These are phyloP conservation scores for Ceratocystis ficicola DNA, from an alignment of 2,329 filamentous ascomycete species.

Conservation along the genomic window DNA sequence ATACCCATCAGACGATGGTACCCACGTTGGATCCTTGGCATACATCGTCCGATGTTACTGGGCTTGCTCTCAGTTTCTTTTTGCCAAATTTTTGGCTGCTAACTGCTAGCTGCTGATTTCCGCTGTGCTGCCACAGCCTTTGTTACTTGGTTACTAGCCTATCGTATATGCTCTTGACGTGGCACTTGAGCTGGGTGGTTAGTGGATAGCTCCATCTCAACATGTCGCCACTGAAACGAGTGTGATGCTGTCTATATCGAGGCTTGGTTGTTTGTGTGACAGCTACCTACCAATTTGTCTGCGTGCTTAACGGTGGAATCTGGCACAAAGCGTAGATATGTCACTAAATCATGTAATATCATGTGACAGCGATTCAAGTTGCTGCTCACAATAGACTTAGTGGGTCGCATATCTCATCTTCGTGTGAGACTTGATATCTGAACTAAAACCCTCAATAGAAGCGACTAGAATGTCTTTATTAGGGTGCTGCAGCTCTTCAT, in stretches of 20 bases:
- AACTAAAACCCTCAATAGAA: neutral
- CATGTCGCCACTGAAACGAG: slow-evolving; percentile 8
- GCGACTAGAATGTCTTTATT: no score
- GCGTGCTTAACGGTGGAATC: no score
- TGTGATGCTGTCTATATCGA: neutral
- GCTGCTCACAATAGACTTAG: neutral
- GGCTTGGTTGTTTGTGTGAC: neutral
- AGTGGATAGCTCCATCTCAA: slow-evolving; percentile 7
- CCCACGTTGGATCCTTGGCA: neutral
- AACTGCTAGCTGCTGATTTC: neutral
- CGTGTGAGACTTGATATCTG: no score
- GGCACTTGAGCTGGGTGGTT: neutral
- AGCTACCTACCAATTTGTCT: neutral
- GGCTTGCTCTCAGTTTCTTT: neutral
- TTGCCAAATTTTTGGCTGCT: neutral
- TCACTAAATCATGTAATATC: neutral
- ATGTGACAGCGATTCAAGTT: neutral
- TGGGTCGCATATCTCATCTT: neutral
- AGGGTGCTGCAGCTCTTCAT: neutral
- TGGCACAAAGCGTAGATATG: no score
- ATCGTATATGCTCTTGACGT: neutral
- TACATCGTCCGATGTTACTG: slow-evolving; percentile 6
- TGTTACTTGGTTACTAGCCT: neutral
- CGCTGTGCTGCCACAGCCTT: neutral
- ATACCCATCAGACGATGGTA: slow-evolving; percentile 11